phyloP scores from a whole-genome alignment of 23 red algal genomes.

The Pyropia yezoensis region DNA sequence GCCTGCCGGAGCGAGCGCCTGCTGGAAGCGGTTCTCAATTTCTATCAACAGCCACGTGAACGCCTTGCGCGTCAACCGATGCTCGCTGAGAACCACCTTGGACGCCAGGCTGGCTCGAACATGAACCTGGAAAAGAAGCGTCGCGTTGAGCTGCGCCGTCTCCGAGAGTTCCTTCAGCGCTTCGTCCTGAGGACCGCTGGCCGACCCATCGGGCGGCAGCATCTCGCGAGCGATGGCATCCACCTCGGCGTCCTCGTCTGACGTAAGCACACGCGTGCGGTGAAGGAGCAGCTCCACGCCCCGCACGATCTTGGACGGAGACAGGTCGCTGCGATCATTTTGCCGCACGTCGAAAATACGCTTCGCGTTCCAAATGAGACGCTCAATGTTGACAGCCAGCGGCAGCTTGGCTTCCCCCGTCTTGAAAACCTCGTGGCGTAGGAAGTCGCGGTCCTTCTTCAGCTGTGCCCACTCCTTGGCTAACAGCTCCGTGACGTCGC shows the following conservation, averaged over 20 bases:
- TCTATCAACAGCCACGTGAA: slow-evolving; percentile 89
- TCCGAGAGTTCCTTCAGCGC: slow-evolving; percentile 10
- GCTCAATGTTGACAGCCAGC: slow-evolving; percentile 88
- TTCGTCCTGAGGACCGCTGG: no score
- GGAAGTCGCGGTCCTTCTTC: slow-evolving; percentile 46
- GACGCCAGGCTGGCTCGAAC: slow-evolving; percentile 76
- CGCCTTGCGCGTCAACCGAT: slow-evolving; percentile 68
- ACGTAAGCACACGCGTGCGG: slow-evolving; percentile 32
- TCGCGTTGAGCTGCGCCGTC: slow-evolving; percentile 84
- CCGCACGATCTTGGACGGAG: slow-evolving; percentile 69
- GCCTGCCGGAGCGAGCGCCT: slow-evolving; percentile 58
- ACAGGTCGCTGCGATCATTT: slow-evolving; percentile 58
- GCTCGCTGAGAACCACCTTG: slow-evolving; percentile 75
- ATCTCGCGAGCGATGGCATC: slow-evolving; percentile 25
- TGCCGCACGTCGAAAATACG: slow-evolving; percentile 47
- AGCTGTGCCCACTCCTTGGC: no score
- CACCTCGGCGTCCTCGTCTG: slow-evolving; percentile 33
- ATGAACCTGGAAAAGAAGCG: slow-evolving; percentile 86
- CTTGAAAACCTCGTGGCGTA: slow-evolving; percentile 67
- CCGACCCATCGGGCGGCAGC: no score
- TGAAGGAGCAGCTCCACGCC: slow-evolving; percentile 64
- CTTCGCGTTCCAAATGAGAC: slow-evolving; percentile 85
- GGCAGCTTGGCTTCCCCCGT: slow-evolving; percentile 69
- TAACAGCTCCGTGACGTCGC: no score
- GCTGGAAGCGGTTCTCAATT: slow-evolving; percentile 86